Conservation (phyloP, 768 basidiomycete genomes). For the Russula sp. region DNA sequence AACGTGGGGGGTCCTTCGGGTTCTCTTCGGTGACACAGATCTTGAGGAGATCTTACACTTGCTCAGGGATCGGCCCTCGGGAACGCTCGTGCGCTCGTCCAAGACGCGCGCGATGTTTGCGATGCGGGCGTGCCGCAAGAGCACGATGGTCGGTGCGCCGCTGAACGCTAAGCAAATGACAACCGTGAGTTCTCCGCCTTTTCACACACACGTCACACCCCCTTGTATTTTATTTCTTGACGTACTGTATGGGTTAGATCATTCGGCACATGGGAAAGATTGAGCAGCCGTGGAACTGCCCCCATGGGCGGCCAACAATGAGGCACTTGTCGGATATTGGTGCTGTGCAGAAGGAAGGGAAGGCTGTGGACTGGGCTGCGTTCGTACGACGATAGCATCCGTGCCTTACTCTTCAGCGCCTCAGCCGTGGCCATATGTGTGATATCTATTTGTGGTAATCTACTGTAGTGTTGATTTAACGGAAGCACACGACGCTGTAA, state of each 20-base stretch:
- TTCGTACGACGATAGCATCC: not conserved
- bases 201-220: not conserved
- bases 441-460: too few species aligned
- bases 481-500: too few species aligned
- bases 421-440: too few species aligned
- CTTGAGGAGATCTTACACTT: slow-evolving; percentile 88
- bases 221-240: not conserved
- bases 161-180: slow-evolving; percentile 75
- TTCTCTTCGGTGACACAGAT: slow-evolving; percentile 40
- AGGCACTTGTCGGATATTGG: slow-evolving; percentile 23
- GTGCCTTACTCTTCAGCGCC: too few species aligned
- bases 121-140: slow-evolving; percentile 90
- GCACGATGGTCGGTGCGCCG: slow-evolving; percentile 91
- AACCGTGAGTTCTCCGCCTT: slow-evolving; percentile 32
- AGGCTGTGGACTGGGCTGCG: slow-evolving; percentile 8
- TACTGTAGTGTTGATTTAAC: too few species aligned
- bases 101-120: slow-evolving; percentile 97
- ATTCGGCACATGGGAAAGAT: slow-evolving; percentile 30
- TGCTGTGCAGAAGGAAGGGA: not conserved
- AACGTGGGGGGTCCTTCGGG: not conserved
- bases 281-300: slow-evolving; percentile 33
- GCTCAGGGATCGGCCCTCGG: slow-evolving; percentile 66
- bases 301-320: slow-evolving; percentile 31
- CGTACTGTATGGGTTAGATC: slow-evolving; percentile 21
- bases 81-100: slow-evolving; percentile 84